These are phyloP conservation scores for Jimgerdemannia lactiflua DNA, from an alignment of 192 early-diverging fungal species.

Conservation along the genomic window DNA sequence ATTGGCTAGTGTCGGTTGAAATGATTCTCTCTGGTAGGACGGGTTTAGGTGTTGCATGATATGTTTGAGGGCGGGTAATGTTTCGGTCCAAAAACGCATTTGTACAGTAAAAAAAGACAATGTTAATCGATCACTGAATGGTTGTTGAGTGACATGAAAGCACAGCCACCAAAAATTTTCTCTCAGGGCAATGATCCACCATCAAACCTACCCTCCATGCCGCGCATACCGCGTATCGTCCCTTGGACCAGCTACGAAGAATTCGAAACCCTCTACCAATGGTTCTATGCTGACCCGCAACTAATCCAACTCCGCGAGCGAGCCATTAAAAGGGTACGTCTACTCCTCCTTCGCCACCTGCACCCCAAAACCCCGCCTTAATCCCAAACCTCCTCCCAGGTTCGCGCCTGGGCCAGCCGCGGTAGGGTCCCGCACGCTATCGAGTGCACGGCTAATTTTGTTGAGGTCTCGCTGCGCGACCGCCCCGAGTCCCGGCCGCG, in stretches of 20 bases:
- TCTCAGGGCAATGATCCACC: background rate
- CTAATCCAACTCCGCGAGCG: slow-evolving; percentile 17
- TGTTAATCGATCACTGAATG: too few species aligned
- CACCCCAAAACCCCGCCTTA: background rate
- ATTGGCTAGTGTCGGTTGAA: too few species aligned
- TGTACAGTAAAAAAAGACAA: too few species aligned
- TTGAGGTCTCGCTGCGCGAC: slow-evolving; percentile 56
- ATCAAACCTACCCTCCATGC: slow-evolving; percentile 13
- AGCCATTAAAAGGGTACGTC: slow-evolving; percentile 56
- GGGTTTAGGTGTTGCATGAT: too few species aligned
- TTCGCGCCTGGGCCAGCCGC: slow-evolving; percentile 67
- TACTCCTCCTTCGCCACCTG: background rate
- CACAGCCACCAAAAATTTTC: too few species aligned
- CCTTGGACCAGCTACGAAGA: slow-evolving; percentile 61
- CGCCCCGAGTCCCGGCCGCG: slow-evolving; percentile 6
- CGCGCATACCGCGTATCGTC: slow-evolving; percentile 44
- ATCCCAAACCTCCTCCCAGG: slow-evolving; percentile 24
- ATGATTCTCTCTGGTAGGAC: too few species aligned
- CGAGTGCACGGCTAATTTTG: slow-evolving; percentile 59
- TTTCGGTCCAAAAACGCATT: too few species aligned
- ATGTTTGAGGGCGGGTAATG: too few species aligned
- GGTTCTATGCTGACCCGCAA: slow-evolving; percentile 41
- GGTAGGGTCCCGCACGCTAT: slow-evolving; percentile 68
- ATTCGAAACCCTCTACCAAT: slow-evolving; percentile 51
- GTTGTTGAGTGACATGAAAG: too few species aligned